These are phyloP conservation scores for Paramyrothecium roridum DNA, from an alignment of 2,329 filamentous ascomycete genomes.

Conservation along the genomic window DNA sequence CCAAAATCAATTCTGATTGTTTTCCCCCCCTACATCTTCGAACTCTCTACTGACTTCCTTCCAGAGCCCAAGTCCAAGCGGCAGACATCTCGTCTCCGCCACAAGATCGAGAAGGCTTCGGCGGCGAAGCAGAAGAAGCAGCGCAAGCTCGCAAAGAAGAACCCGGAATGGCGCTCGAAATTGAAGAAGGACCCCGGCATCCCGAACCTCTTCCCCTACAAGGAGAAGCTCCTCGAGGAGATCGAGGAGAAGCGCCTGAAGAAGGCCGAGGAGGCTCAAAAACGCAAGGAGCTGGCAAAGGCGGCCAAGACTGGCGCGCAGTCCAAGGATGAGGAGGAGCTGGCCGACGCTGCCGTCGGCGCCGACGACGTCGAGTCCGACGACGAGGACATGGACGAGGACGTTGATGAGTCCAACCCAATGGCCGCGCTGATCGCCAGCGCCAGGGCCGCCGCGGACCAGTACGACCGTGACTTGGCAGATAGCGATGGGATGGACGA, in stretches of 20 bases:
- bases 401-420: slow-evolving; percentile 72
- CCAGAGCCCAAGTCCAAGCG: slow-evolving; percentile 94
- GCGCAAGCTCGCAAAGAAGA: slow-evolving; percentile 89
- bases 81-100: slow-evolving; percentile 79
- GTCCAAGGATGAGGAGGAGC: slow-evolving; percentile 40
- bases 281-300: slow-evolving; percentile 69
- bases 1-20: background rate
- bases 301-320: slow-evolving; percentile 55
- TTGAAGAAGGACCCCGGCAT: slow-evolving; percentile 98
- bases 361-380: slow-evolving; percentile 45
- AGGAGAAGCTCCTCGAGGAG: slow-evolving; percentile 90
- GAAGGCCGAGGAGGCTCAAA: slow-evolving; percentile 76
- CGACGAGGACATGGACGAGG: slow-evolving; percentile 50
- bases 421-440: slow-evolving; percentile 91
- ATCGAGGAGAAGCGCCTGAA: slow-evolving; percentile 83
- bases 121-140: slow-evolving; percentile 87
- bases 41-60: slow-evolving; percentile 1
- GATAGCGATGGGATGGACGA: slow-evolving; percentile 58
- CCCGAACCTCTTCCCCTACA: slow-evolving; percentile 95
- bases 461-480: slow-evolving; percentile 66
- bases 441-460: slow-evolving; percentile 71
- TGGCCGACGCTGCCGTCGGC: slow-evolving; percentile 42
- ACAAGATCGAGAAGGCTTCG: slow-evolving; percentile 95
- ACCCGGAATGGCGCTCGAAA: slow-evolving; percentile 93
- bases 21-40: too few relatives aligned